phyloP scores from a whole-genome alignment of 805 yeast species.

The Lachancea fermentati region DNA sequence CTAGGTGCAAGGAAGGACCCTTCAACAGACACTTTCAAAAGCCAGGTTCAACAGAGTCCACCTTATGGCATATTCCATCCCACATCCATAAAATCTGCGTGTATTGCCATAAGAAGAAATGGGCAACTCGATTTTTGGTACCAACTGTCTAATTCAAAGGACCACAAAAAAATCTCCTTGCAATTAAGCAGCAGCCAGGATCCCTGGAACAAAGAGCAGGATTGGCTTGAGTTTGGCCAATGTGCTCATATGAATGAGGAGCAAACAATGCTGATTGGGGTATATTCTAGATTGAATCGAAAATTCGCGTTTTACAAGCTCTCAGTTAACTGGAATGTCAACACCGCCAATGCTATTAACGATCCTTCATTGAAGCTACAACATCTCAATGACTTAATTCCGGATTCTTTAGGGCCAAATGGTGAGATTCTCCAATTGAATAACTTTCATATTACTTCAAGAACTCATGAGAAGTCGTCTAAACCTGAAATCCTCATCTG shows the following conservation, averaged over 20 bases:
- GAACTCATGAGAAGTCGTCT: constrained; percentile 25
- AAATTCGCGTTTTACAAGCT: constrained; percentile 27
- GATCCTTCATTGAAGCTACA: constrained; percentile 29
- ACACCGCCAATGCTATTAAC: constrained; percentile 20
- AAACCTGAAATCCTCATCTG: constrained; percentile 27
- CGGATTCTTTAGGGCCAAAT: constrained; percentile 21
- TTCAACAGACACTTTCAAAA: constrained; percentile 24
- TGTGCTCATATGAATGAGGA: constrained; percentile 31
- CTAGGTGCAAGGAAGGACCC: constrained; percentile 30
- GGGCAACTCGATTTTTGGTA: constrained; percentile 36
- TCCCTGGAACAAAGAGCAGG: constrained; percentile 23
- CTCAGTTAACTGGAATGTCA: constrained; percentile 30
- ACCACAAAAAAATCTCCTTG: constrained; percentile 31
- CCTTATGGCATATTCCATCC: constrained; percentile 34
- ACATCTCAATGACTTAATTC: constrained; percentile 20
- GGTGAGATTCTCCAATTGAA: constrained; percentile 20
- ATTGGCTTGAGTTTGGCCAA: constrained; percentile 30
- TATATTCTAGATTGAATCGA: constrained; percentile 24
- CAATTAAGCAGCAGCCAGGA: constrained; percentile 23
- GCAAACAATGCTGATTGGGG: constrained; percentile 27
- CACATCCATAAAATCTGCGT: constrained; percentile 34
- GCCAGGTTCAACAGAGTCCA: constrained; percentile 30
- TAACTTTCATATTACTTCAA: constrained; percentile 24
- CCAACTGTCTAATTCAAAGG: constrained; percentile 35
- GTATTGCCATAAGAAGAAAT: constrained; percentile 30